A percentile compares a stretch with the other conserved stretches of the same genome.
These are phyloP conservation scores for Thamnidium elegans DNA, from an alignment of 192 early-diverging fungal species.

Conservation along the genomic window DNA sequence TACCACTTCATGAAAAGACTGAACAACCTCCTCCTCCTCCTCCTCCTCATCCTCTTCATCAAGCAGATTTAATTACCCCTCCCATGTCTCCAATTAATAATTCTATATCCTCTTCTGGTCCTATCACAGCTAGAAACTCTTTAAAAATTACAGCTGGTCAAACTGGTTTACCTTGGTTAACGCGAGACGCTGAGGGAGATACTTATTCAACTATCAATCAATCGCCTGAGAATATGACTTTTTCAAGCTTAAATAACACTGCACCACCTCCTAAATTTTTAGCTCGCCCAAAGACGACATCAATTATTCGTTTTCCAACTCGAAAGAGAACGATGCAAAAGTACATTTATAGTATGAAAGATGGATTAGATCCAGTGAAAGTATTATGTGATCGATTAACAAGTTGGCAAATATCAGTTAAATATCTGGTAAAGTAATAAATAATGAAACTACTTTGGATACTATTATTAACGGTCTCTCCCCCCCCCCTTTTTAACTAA, in stretches of 20 bases:
- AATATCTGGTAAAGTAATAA: slow-evolving; percentile 9
- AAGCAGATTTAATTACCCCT: background rate
- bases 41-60: background rate
- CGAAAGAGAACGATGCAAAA: slow-evolving; percentile 14
- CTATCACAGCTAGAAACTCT: background rate
- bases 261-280: slow-evolving; percentile 4
- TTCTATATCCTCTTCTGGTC: slow-evolving; percentile 6
- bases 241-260: background rate
- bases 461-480: background rate
- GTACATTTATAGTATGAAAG: slow-evolving; percentile 8
- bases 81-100: slow-evolving; percentile 1
- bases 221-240: background rate
- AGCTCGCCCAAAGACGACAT: background rate
- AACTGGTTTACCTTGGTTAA: slow-evolving; percentile 5
- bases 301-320: slow-evolving; percentile 4
- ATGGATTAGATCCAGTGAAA: slow-evolving; percentile 7
- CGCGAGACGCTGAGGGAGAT: slow-evolving; percentile 5
- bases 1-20: background rate
- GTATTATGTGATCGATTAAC: slow-evolving; percentile 1
- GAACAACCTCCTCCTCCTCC: background rate
- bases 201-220: background rate
- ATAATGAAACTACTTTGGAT: too few relatives aligned
- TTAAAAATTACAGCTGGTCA: slow-evolving; percentile 6
- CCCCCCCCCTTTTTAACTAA: background rate
- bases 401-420: slow-evolving; percentile 2